Conservation (phyloP, 768 basidiomycete species). For the Coprinopsis strossmayeri region DNA sequence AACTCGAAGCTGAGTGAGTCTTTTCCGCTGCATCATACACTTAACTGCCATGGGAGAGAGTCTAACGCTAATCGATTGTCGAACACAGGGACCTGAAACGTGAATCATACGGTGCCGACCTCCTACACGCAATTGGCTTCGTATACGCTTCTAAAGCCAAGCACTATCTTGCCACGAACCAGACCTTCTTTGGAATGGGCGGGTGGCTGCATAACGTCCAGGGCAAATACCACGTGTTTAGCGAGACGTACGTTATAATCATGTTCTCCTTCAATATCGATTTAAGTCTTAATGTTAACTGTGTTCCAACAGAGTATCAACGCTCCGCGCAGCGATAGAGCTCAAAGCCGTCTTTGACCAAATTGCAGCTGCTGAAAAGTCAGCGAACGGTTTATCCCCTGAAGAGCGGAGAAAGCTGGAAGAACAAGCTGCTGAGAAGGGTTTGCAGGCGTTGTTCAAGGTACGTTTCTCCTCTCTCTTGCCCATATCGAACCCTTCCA, state of each 20-base stretch:
- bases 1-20: conserved; percentile 76
- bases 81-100: conserved; percentile 70
- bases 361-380: conserved; percentile 84
- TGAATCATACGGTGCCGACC: conserved; percentile 84
- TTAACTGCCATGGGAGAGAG: too few species aligned
- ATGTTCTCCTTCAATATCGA: conserved; percentile 1
- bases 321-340: conserved; percentile 80
- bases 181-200: conserved; percentile 75
- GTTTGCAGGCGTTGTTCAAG: conserved; percentile 86
- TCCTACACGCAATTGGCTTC: conserved; percentile 81
- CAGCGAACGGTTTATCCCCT: conserved; percentile 59
- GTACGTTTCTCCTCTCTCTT: conserved; percentile 28
- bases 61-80: neutral
- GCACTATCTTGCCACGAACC: conserved; percentile 70
- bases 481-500: conserved; percentile 3
- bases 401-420: conserved; percentile 81
- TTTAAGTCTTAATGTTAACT: too few species aligned
- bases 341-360: conserved; percentile 88
- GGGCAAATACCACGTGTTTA: conserved; percentile 89
- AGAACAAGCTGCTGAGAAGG: conserved; percentile 92
- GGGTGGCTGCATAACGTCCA: conserved; percentile 93
- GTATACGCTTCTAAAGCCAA: conserved; percentile 80
- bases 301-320: conserved; percentile 58
- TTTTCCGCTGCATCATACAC: conserved; percentile 3
- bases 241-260: conserved; percentile 68